Conservation (phyloP, 2,329 filamentous ascomycete genomes). For the Ceratocystiopsis sp. region DNA sequence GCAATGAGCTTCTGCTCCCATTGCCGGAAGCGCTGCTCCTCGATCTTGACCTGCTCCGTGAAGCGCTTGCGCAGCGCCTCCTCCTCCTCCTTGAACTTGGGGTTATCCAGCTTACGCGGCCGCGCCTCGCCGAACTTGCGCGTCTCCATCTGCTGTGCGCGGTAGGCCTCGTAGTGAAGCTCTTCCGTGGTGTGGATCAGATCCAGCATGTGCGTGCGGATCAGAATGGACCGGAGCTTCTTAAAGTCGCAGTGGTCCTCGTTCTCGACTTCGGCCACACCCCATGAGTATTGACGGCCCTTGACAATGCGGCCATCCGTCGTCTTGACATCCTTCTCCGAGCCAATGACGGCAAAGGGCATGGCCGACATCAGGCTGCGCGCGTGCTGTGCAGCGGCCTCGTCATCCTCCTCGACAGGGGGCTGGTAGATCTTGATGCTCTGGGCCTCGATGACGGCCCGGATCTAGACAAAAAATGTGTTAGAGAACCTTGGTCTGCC, state of each 20-base stretch:
- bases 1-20: conserved; percentile 99
- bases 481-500: background rate
- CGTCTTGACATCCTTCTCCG: conserved; percentile 98
- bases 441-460: conserved; percentile 89
- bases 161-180: conserved; percentile 97
- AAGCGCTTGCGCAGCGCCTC: conserved; percentile 97
- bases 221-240: conserved; percentile 96
- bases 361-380: conserved; percentile 90
- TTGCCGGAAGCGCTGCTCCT: conserved; percentile 96
- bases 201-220: conserved; percentile 98
- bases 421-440: conserved; percentile 99
- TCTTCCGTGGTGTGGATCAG: conserved; percentile 99
- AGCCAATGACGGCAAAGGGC: conserved; percentile 97
- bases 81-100: conserved; percentile 99
- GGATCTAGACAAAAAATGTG: conserved; percentile 42
- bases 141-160: conserved; percentile 98
- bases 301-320: conserved; percentile 93
- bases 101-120: conserved; percentile 96
- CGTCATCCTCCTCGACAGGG: conserved; percentile 94
- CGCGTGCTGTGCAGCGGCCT: conserved; percentile 86
- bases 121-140: conserved; percentile 97
- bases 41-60: conserved; percentile 99
- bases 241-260: conserved; percentile 99
- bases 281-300: conserved; percentile 97
- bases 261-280: conserved; percentile 98